These are phyloP conservation scores for Collybia nuda DNA, from an alignment of 768 basidiomycete genomes.

Conservation along the genomic window DNA sequence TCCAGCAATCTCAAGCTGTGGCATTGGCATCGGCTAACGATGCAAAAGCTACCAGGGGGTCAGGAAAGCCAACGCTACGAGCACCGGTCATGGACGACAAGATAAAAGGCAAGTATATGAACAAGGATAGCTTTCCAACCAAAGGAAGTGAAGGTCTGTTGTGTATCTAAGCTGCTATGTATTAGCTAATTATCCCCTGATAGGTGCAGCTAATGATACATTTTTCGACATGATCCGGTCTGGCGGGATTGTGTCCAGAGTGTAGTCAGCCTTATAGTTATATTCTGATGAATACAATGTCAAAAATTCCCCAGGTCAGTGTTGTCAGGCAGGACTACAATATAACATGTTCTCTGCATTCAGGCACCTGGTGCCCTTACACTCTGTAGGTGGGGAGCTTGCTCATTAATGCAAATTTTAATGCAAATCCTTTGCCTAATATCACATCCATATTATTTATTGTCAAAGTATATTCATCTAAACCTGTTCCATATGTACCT, in stretches of 20 bases:
- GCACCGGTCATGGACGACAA: slow-evolving; percentile 58
- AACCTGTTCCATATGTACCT: no score
- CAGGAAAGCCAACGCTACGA: slow-evolving; percentile 71
- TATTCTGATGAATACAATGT: no score
- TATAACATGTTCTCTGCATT: no score
- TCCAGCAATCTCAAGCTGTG: slow-evolving; percentile 76
- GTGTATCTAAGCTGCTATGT: slow-evolving; percentile 8
- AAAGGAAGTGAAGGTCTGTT: slow-evolving; percentile 57
- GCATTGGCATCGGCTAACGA: slow-evolving; percentile 53
- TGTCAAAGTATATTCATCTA: no score
- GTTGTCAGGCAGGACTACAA: no score
- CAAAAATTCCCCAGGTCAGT: no score
- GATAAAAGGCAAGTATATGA: slow-evolving; percentile 43
- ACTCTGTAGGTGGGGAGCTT: no score
- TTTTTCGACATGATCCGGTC: slow-evolving; percentile 85
- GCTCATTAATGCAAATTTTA: no score
- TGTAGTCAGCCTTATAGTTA: slow-evolving; percentile 26
- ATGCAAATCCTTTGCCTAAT: no score
- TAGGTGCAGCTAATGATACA: slow-evolving; percentile 62
- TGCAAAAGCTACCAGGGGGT: slow-evolving; percentile 60
- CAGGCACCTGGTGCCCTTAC: no score
- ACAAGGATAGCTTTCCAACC: slow-evolving; percentile 54
- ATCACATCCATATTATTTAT: no score
- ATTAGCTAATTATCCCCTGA: slow-evolving; percentile 28
- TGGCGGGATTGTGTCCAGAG: slow-evolving; percentile 76